Base-by-base conservation (phyloP, 2,329 filamentous ascomycete species). In the Fusarium sp. region DNA sequence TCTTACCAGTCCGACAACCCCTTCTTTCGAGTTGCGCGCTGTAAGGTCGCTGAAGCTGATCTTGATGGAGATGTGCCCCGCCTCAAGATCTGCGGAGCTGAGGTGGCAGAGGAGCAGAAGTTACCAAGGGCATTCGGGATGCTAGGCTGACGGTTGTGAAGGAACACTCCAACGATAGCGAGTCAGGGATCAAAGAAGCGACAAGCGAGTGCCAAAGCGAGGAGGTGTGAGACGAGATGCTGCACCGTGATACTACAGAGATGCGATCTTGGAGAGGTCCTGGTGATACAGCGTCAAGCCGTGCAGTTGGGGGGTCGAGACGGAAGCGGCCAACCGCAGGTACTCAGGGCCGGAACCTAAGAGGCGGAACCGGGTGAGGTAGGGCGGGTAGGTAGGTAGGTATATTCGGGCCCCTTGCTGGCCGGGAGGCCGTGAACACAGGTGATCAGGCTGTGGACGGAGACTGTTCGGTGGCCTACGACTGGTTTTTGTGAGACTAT, bases 401-500 rank as follows among this genome's bases (percentile, higher is more conserved):
- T 73, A 72, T 74, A 65, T 78, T 73, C 77, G 76, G 79, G 76
- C 52, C 65, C 38, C 72, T 75, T 71, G 63, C 64, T 69, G 66
- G 65, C 69, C 73, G 59, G 74, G 46, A 69, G 71, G 80, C 79
- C 80, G 75, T 72, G 70, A 73, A 73, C 72, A 72, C 76, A 75
- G 73, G 70, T 78, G 69, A 74, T 70, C 74, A 74, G 76, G 76
- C 77, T 77, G 75, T 70, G 69, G 73, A 76, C 64, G 74, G 72
- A 78, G 75, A 76, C 78, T 78, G 79, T 79, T 82, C 79, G 79
- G 80, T 82, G 82, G 83, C 80, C 82, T 79, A 78, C 77, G 74
- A 79, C 82, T 81, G 82, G 82, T 79, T 85, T 84, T 86, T 86
- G 85, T 87, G 84, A 81, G 82, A 86, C 84, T 85, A 82, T 80